These are phyloP conservation scores for Paramecium biaurelia DNA, from an alignment of 73 alveolate genomes.

Conservation along the genomic window DNA sequence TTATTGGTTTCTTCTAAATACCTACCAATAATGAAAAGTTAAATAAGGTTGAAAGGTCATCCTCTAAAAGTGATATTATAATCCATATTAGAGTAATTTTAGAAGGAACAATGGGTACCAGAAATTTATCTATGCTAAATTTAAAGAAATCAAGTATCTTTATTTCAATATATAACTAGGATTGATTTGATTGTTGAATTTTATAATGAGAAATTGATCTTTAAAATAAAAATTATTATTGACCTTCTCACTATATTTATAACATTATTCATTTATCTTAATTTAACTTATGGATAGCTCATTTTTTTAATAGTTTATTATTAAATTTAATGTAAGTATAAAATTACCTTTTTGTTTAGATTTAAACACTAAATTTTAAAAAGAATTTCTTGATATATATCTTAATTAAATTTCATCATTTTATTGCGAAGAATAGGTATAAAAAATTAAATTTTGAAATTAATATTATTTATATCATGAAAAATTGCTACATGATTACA, in stretches of 20 bases:
- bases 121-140: slow-evolving; percentile 68
- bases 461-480: neutral
- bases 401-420: too few relatives aligned
- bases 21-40: slow-evolving; percentile 97
- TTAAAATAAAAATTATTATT: too few relatives aligned
- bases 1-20: slow-evolving; percentile 89
- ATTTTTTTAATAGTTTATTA: neutral
- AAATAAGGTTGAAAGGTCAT: slow-evolving; percentile 91
- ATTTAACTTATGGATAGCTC: neutral
- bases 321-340: neutral
- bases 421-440: neutral
- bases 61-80: slow-evolving; percentile 63
- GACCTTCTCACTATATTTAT: neutral
- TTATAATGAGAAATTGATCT: too few relatives aligned
- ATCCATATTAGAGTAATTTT: slow-evolving; percentile 62
- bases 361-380: neutral
- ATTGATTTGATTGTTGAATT: neutral
- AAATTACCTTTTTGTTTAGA: too few relatives aligned
- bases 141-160: slow-evolving; percentile 72
- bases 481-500: neutral
- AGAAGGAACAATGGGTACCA: slow-evolving; percentile 75
- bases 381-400: too few relatives aligned
- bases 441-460: neutral
- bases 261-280: neutral
- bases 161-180: neutral